Conservation (phyloP, 257 asterid genomes). For the Pogostemon cablin region DNA sequence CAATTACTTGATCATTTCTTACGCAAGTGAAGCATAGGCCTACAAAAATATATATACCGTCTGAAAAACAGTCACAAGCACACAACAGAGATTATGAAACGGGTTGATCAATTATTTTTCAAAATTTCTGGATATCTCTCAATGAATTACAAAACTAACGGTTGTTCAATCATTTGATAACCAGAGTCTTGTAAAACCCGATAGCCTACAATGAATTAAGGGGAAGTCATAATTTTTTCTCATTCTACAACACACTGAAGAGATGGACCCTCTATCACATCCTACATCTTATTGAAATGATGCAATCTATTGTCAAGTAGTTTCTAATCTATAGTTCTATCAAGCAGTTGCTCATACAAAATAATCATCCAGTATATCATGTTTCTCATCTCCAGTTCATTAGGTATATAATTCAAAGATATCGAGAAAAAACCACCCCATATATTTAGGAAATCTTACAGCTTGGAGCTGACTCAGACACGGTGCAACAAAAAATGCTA, state of each 20-base stretch:
- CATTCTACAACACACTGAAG: neutral
- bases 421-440: neutral
- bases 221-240: neutral
- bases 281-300: neutral
- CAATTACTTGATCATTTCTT: neutral
- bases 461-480: neutral
- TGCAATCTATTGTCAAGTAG: neutral
- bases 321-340: too few species aligned
- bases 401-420: neutral
- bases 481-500: neutral
- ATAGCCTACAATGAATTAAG: too few species aligned
- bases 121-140: neutral
- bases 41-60: neutral
- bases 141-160: neutral
- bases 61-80: neutral
- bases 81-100: neutral
- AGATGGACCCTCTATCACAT: neutral
- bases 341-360: too few species aligned
- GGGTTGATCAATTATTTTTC: neutral
- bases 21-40: neutral
- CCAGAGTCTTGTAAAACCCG: too few species aligned
- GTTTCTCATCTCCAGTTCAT: neutral
- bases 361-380: too few species aligned
- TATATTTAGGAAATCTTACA: neutral
- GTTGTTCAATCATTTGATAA: too few species aligned